phyloP scores from a whole-genome alignment of 1,284 basidiomycete genomes.

The Cutaneotrichosporon cavernicola region DNA sequence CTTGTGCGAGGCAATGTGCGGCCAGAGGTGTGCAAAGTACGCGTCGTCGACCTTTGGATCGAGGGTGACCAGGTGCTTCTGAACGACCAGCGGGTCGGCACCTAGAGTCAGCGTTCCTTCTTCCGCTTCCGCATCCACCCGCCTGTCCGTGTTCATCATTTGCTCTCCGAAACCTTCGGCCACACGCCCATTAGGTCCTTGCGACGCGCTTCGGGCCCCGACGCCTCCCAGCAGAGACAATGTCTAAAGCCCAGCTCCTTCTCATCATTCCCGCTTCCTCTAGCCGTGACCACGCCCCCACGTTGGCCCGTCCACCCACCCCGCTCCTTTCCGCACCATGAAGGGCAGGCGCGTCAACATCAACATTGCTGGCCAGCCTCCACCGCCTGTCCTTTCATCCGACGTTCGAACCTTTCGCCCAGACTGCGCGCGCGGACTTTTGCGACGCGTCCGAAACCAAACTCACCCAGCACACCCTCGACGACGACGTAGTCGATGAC shows the following conservation, averaged over 20 bases:
- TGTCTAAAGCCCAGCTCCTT: background rate
- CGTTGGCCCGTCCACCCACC: background rate
- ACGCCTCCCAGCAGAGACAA: background rate
- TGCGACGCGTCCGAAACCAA: conserved; percentile 1
- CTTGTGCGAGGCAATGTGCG: conserved; percentile 35
- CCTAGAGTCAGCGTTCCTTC: conserved; percentile 28
- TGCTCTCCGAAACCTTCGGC: background rate
- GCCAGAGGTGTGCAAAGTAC: conserved; percentile 43
- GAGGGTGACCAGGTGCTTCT: conserved; percentile 31
- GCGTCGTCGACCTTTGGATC: conserved; percentile 40
- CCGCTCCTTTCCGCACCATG: background rate
- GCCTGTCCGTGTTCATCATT: background rate
- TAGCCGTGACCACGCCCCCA: too few relatives aligned
- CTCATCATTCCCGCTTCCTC: background rate
- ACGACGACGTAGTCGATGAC: conserved; percentile 45
- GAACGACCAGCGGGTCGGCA: conserved; percentile 30
- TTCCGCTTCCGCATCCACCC: too few relatives aligned
- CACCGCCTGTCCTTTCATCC: conserved; percentile 9
- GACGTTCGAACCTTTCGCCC: conserved; percentile 25
- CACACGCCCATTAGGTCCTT: too few relatives aligned
- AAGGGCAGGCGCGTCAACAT: conserved; percentile 6
- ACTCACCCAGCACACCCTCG: conserved; percentile 49
- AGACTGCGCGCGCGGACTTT: conserved; percentile 11
- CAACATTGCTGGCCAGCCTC: conserved; percentile 21
- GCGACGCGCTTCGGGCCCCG: background rate